Base-by-base conservation (phyloP, 2,329 filamentous ascomycete species). In the Biscogniauxia mediterranea region DNA sequence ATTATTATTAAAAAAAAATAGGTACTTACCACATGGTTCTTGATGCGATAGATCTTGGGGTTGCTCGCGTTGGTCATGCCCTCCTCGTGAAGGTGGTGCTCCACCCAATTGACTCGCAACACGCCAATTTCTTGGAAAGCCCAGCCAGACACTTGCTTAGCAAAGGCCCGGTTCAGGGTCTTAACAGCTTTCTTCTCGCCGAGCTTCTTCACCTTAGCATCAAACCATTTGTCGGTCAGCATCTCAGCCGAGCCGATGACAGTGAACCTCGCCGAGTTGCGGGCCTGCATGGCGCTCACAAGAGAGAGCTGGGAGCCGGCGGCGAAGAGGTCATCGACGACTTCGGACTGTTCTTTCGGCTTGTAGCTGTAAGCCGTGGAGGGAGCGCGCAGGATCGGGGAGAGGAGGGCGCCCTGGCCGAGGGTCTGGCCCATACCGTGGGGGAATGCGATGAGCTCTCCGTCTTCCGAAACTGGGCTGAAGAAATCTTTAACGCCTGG, bases 41-140 rank as follows among this genome's bases (percentile, higher is more conserved):
- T 99, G 75, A 99, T 88, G 67, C 95, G 87, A 80, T 99, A 99
- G 68, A 98, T 93, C 59, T 80, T 85, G 9, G 94, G 93, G 80
- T 97, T 97, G 65, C 85, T 83, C 66, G 83, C 83, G 65, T 85
- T 83, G 54, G 74, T 73, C n/a, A 77, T 80, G 42, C 76, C 76
- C 61, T 78, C 81, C 68, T 84, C 85, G 67, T 86, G 77, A 58
- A 89, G 78, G 72, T 88, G 88, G 78, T 99, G 95, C 78, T 93
- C 85, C 66, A 98, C 84, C 70, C 84, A 86, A 74, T 92, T 92
- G 70, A 96, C 91, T 70, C 90, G 89, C 69, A 99, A 76, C 11
- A 99, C 92, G 69, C 95, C 95, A 58, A 89, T 85, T 81, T 99
- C 95, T 79, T 96, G 89, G 82, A 99, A 99, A 0, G 93, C 87